A percentile compares a stretch with the other conserved stretches of the same genome.
These are phyloP conservation scores for Pseudogymnoascus sp. DNA, from an alignment of 2,329 filamentous ascomycete species.

Conservation along the genomic window DNA sequence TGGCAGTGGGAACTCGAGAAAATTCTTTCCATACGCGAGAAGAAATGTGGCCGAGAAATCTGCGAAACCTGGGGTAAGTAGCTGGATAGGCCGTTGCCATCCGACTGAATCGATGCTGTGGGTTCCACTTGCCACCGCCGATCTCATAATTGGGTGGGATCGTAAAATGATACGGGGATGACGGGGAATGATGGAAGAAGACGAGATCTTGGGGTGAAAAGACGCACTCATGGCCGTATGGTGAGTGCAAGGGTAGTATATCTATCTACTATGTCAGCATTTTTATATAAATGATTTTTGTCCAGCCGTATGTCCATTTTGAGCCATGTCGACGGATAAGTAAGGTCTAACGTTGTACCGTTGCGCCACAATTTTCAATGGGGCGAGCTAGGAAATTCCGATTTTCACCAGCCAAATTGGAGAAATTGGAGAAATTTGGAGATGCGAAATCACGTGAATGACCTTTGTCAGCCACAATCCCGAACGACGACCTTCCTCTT, in stretches of 20 bases:
- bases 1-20: neutral
- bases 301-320: neutral
- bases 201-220: slow-evolving; percentile 2
- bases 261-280: neutral
- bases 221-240: neutral
- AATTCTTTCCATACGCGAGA: slow-evolving; percentile 1
- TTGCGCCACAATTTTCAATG: neutral
- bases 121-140: slow-evolving; percentile 1
- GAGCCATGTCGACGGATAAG: neutral
- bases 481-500: neutral
- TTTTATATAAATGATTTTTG: neutral
- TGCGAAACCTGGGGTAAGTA: neutral
- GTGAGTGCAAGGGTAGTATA: neutral
- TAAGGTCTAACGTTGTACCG: neutral
- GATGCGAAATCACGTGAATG: neutral
- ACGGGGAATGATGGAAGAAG: slow-evolving; percentile 1
- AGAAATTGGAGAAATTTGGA: slow-evolving; percentile 4
- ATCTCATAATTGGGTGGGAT: neutral
- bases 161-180: slow-evolving; percentile 1
- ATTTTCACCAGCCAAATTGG: slow-evolving; percentile 3
- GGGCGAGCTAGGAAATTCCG: neutral
- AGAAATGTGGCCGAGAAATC: slow-evolving; percentile 6
- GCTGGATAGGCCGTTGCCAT: neutral
- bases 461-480: neutral
- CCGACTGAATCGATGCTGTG: neutral